phyloP scores from a whole-genome alignment of 495 filamentous ascomycete species.

The Melanomma pulvis-pyrius region DNA sequence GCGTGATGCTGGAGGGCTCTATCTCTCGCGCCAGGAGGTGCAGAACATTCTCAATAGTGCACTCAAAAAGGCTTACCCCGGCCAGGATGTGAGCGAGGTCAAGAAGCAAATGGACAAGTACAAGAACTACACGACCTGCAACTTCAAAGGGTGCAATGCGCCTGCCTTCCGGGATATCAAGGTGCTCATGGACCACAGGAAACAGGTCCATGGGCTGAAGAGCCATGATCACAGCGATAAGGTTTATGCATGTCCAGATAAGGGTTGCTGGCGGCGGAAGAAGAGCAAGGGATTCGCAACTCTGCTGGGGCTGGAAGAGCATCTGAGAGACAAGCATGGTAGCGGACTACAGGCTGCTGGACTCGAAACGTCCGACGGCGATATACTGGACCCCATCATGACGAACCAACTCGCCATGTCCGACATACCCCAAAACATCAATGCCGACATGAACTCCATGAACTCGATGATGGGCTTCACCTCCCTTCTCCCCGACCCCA shows the following conservation, averaged over 20 bases:
- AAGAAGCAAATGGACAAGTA: slow-evolving; percentile 36
- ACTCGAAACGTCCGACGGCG: background rate
- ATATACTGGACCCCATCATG: background rate
- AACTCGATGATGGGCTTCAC: background rate
- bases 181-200: slow-evolving; percentile 26
- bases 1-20: slow-evolving; percentile 26
- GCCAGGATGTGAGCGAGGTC: slow-evolving; percentile 20
- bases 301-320: slow-evolving; percentile 24
- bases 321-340: slow-evolving; percentile 23
- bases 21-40: slow-evolving; percentile 28
- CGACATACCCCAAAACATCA: background rate
- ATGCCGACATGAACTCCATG: background rate
- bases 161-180: slow-evolving; percentile 24
- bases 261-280: slow-evolving; percentile 27
- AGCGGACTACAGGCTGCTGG: background rate
- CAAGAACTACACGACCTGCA: slow-evolving; percentile 33
- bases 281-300: slow-evolving; percentile 33
- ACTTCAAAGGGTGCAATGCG: slow-evolving; percentile 28
- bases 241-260: slow-evolving; percentile 25
- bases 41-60: slow-evolving; percentile 35
- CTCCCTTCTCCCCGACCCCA: background rate
- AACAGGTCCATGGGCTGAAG: slow-evolving; percentile 19
- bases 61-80: slow-evolving; percentile 31
- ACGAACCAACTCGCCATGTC: background rate
- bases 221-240: slow-evolving; percentile 28